Evolutionary conservation across 2,329 filamentous ascomycete species (phyloP), one percentile per base, ranked within the genome.

Genomic region (Simplicillium aogashimaense): DNA sequence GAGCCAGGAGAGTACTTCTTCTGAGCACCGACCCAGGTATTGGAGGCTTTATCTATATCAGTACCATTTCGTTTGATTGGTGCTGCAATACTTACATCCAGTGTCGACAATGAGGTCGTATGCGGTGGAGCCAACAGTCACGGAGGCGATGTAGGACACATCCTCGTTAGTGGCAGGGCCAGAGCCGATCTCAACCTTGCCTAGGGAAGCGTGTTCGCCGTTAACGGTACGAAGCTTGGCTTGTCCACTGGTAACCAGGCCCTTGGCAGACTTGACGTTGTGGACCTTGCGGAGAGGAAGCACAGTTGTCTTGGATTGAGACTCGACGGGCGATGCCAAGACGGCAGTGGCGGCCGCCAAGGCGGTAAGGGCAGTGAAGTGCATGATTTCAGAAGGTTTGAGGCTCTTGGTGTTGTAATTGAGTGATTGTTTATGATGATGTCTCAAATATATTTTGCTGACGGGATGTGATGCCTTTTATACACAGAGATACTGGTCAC

Each of bases 61-160:
- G 40, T 7, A 18, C n/a, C n/a, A 30, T 4, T 14, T 13, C n/a
- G 4, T 17, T 11, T 31, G 11, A 14, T 29, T 8, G 8, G 13
- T 12, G 32, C n/a, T 11, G 7, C 9, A 5, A 5, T 25, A 37
- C 41, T 43, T 47, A 53, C 53, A 55, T 36, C 52, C 53, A 44
- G 53, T 55, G 44, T 55, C 52, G 15, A 55, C 51, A 31, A 55
- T 53, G 36, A 55, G 47, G 29, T 53, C 30, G 41, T 47, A 54
- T 18, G 48, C 45, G 9, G 35, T 49, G 31, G 47, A 48, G 36
- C 52, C 53, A 29, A 55, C 51, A 25, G 43, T 31, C 29, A 55
- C 47, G 3, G 51, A 47, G 38, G 53, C 52, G 30, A 54, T 39
- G 32, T 55, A 54, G 42, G 29, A 48, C 13, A 52, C 47, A 28